A percentile compares a stretch with the other conserved stretches of the same genome.
These are phyloP conservation scores for Kregervanrija fluxuum DNA, from an alignment of 805 yeast species.

Conservation along the genomic window DNA sequence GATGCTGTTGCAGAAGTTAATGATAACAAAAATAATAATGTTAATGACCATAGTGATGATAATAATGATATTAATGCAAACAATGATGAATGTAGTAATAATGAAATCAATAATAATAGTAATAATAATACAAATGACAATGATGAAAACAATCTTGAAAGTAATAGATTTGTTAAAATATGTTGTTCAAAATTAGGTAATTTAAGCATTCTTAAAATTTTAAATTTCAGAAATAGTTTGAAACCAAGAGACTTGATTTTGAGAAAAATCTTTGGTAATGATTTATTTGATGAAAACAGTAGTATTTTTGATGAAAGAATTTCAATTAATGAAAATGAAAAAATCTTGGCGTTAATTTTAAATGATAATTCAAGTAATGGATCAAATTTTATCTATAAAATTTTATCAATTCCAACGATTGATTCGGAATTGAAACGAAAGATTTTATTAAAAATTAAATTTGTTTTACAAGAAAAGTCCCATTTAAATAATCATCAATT, in stretches of 20 bases:
- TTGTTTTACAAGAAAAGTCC: conserved; percentile 53
- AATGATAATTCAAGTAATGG: conserved; percentile 56
- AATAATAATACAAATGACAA: background rate
- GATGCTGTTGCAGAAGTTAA: background rate
- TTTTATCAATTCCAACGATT: conserved; percentile 65
- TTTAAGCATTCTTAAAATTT: conserved; percentile 69
- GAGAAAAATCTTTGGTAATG: conserved; percentile 55
- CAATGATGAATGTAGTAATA: background rate
- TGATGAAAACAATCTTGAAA: background rate
- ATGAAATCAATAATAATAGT: background rate
- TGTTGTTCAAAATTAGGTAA: conserved; percentile 62
- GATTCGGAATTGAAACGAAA: conserved; percentile 50
- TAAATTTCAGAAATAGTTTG: conserved; percentile 61
- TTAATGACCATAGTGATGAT: background rate
- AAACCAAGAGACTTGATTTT: conserved; percentile 56
- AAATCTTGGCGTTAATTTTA: conserved; percentile 42
- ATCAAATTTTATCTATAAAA: conserved; percentile 70
- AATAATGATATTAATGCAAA: background rate
- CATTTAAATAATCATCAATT: conserved; percentile 69
- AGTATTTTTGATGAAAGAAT: conserved; percentile 6
- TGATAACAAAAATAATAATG: background rate
- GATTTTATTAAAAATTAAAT: conserved; percentile 54
- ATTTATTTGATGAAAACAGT: conserved; percentile 16
- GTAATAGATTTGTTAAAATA: conserved; percentile 14
- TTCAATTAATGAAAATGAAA: conserved; percentile 2